Conservation (phyloP, 176 grass and related monocot genomes). For the Triticum monococcum region DNA sequence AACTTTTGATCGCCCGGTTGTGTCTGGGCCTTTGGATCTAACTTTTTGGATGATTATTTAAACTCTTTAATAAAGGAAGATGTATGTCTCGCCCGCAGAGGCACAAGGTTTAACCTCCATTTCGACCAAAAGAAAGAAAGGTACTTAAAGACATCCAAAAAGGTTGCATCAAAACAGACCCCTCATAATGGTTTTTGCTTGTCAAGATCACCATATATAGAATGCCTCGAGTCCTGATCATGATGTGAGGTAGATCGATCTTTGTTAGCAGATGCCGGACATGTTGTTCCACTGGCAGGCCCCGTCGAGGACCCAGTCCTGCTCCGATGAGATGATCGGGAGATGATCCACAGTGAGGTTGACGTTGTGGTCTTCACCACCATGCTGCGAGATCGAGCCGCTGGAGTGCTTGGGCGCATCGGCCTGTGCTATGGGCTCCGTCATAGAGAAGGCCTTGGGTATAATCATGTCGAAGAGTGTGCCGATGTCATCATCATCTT, state of each 20-base stretch:
- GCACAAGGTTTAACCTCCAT: neutral
- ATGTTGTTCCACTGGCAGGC: conserved; percentile 45
- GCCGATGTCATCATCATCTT: conserved; percentile 4
- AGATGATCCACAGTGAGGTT: conserved; percentile 1
- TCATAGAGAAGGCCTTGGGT: conserved; percentile 5
- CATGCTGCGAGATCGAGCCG: conserved; percentile 20
- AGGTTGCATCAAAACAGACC: neutral
- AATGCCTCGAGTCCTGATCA: neutral
- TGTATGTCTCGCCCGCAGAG: neutral
- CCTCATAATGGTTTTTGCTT: neutral
- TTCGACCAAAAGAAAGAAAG: neutral
- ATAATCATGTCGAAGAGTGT: conserved; percentile 41
- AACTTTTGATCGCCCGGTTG: neutral
- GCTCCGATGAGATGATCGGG: conserved; percentile 15
- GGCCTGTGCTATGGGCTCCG: neutral
- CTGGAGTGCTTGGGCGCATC: conserved; percentile 21
- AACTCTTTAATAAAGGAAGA: neutral
- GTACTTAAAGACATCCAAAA: neutral
- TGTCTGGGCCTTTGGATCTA: neutral
- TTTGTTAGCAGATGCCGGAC: conserved; percentile 41
- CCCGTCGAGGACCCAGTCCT: conserved; percentile 37
- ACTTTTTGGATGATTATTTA: neutral
- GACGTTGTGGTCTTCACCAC: conserved; percentile 21
- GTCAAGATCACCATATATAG: neutral
- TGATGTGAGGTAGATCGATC: neutral